These are phyloP conservation scores for Chloromonas sp. DNA, from an alignment of 163 green algal species.

Conservation along the genomic window DNA sequence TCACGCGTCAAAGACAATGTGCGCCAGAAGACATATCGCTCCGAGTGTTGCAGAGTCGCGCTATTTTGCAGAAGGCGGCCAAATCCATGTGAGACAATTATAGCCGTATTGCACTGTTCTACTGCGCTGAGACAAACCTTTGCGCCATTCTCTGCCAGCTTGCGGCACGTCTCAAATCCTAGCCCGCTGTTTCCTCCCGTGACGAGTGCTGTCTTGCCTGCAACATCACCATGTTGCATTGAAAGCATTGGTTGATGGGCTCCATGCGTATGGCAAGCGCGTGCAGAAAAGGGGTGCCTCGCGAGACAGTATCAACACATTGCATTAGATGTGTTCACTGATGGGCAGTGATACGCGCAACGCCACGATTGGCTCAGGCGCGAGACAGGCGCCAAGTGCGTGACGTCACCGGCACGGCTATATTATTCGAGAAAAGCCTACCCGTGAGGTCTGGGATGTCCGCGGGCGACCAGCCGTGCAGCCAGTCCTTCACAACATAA, in stretches of 20 bases:
- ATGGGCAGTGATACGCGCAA: too few relatives aligned
- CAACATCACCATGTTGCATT: background rate
- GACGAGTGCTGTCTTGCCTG: slow-evolving; percentile 19
- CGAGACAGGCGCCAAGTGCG: background rate
- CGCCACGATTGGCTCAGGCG: too few relatives aligned
- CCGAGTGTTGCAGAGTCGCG: background rate
- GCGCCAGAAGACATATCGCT: background rate
- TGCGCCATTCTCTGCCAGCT: slow-evolving; percentile 25
- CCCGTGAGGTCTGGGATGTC: background rate
- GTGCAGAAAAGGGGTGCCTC: too few relatives aligned
- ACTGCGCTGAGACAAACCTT: background rate
- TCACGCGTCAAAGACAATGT: background rate
- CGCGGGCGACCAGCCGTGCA: background rate
- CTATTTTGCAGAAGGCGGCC: background rate
- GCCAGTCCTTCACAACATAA: background rate
- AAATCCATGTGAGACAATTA: background rate
- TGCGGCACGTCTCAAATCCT: slow-evolving; percentile 10
- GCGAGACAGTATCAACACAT: too few relatives aligned
- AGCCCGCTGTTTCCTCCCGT: slow-evolving; percentile 26
- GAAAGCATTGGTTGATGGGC: too few relatives aligned
- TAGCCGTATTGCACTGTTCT: background rate
- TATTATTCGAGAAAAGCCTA: background rate
- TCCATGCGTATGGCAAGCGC: too few relatives aligned
- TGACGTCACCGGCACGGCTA: background rate
- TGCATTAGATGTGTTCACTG: too few relatives aligned